These are phyloP conservation scores for Starmerella kuoi DNA, from an alignment of 805 yeast species.

Conservation along the genomic window DNA sequence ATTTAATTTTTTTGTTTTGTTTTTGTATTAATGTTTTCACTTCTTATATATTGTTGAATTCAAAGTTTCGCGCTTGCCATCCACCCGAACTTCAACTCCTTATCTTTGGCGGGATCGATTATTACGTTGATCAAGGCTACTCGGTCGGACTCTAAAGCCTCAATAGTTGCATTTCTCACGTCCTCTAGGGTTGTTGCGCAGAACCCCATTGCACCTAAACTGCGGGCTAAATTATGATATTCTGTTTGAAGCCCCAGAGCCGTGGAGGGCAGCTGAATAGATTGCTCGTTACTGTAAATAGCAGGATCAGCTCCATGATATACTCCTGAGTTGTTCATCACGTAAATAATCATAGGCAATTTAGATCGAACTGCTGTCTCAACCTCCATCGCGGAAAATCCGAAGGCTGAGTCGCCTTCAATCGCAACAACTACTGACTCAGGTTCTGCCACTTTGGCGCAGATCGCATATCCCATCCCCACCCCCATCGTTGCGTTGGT, in stretches of 20 bases:
- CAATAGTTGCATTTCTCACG: constrained; percentile 27
- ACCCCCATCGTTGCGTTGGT: constrained; percentile 72
- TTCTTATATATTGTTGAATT: too few relatives aligned
- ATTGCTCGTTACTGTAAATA: constrained; percentile 18
- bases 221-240: constrained; percentile 44
- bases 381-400: constrained; percentile 60
- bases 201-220: constrained; percentile 48
- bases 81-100: constrained; percentile 55
- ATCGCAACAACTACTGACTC: constrained; percentile 41
- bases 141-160: constrained; percentile 30
- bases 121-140: constrained; percentile 47
- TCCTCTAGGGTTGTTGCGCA: constrained; percentile 35
- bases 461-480: constrained; percentile 58
- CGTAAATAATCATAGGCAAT: constrained; percentile 44
- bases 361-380: constrained; percentile 51
- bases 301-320: constrained; percentile 46
- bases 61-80: constrained; percentile 38
- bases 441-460: constrained; percentile 41
- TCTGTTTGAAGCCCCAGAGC: constrained; percentile 45
- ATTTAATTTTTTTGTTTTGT: too few relatives aligned
- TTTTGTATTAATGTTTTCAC: too few relatives aligned
- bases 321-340: constrained; percentile 66
- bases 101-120: constrained; percentile 46
- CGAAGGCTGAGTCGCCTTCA: constrained; percentile 70
- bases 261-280: constrained; percentile 40